phyloP scores from a whole-genome alignment of 768 basidiomycete species.

The Panaeolus cyanescens region DNA sequence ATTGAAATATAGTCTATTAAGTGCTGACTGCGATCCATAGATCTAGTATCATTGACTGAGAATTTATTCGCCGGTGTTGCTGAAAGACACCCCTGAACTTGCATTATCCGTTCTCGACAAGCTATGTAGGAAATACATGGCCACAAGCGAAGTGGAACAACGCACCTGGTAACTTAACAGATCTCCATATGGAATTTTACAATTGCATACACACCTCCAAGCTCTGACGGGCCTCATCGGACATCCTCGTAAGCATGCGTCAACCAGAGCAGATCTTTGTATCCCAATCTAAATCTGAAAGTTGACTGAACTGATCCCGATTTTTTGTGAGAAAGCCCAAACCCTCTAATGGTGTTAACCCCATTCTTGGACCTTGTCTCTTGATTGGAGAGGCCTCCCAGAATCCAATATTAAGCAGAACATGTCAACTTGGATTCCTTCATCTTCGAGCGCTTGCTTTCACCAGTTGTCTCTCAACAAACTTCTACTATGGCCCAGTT shows the following conservation, averaged over 20 bases:
- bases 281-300: slow-evolving; percentile 25
- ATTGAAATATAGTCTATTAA: background rate
- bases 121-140: slow-evolving; percentile 11
- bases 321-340: slow-evolving; percentile 27
- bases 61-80: background rate
- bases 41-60: background rate
- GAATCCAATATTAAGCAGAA: slow-evolving; percentile 27
- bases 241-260: slow-evolving; percentile 30
- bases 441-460: slow-evolving; percentile 12
- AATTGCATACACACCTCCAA: slow-evolving; percentile 15
- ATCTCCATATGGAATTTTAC: slow-evolving; percentile 30
- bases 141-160: slow-evolving; percentile 18
- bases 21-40: background rate
- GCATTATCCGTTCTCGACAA: slow-evolving; percentile 1
- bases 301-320: slow-evolving; percentile 33
- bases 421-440: slow-evolving; percentile 24
- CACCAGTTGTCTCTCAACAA: slow-evolving; percentile 18
- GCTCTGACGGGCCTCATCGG: slow-evolving; percentile 28
- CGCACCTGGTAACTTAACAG: slow-evolving; percentile 15
- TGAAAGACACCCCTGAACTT: slow-evolving; percentile 2
- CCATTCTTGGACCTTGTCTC: slow-evolving; percentile 18
- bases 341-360: slow-evolving; percentile 26
- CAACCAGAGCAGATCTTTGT: slow-evolving; percentile 20
- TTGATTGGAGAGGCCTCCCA: slow-evolving; percentile 18
- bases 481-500: slow-evolving; percentile 26